Evolutionary conservation across 73 alveolate genomes (phyloP), one percentile per base, ranked within the genome.

Genomic region (Paraurostyla sp.): DNA sequence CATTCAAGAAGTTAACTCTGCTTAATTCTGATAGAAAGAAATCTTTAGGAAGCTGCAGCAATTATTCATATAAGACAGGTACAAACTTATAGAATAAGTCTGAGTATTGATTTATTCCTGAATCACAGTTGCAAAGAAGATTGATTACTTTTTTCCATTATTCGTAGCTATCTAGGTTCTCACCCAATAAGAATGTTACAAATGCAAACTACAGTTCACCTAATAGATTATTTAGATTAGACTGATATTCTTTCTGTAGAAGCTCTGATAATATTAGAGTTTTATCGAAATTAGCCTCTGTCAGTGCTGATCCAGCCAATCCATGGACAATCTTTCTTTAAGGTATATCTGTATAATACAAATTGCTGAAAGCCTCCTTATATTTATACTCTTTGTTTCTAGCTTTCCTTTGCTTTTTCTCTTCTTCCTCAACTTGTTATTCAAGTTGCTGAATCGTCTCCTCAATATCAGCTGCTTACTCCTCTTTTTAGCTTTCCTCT

Each of bases 121-220:
- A 29, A 20, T 84, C 91, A 33, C 91, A 84, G 48, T 33, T 35
- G 38, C 91, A 46, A 0, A 91, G 56, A 4, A 91, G 38, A 23
- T n/a, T 15, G 18, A 92, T 20, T 22, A 92, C 30, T 22, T 56
- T 71, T 63, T 92, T 92, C 97, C 97, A 92, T 38, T 92, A 87
- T 48, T 92, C 93, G 57, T 89, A 89, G 32, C 92, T 71, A 7
- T 83, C 93, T n/a, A 83, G 92, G 43, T 45, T 78, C 35, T 89
- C 90, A 29, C 94, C 95, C 42, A 92, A 75, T 45, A 92, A 29
- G 80, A 92, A 92, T 0, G 85, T 46, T 7, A 92, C 83, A 83
- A 92, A 92, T 0, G 95, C 85, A 52, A 89, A 89, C 65, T 92
- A 73, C 42, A 92, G 50, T 60, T 92, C 97, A 16, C 97, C 97